Evolutionary conservation across 306 rosid genomes (phyloP), one percentile per base, ranked within the genome.

Genomic region (Prosopis cineraria): DNA sequence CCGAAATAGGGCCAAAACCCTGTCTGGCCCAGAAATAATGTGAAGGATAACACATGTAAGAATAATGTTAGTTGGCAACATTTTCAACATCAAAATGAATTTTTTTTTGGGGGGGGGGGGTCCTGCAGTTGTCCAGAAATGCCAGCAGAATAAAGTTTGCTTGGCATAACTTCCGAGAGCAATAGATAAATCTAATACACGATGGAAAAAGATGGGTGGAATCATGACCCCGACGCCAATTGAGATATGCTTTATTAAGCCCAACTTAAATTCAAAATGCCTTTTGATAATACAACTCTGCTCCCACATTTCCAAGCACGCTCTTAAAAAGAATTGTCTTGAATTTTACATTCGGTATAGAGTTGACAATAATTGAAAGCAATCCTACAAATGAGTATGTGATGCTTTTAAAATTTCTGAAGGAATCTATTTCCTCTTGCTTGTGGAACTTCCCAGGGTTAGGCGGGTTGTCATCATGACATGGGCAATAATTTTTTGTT

Each of bases 51-150:
- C 48, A 74, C 45, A 74, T 12, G 41, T 59, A 78, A 16, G 14
- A 70, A 80, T 75, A 75, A 81, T 58, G 65, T 52, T 73, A 60
- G 52, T 4, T 52, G 25, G 37, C 6, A 39, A 47, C 64, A 50
- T 13, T 20, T 34, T 75, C n/a, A 73, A 68, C 39, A 83, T 88
- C 88, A 81, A 90, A 81, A 79, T 85, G 76, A 83, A 79, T 72
- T 58, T 43, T 81, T 12, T 41, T 41, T 10, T 41, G 47, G 16
- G 47, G 33, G 43, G 43, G 9, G 16, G 79, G 50, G 84, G 84
- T 20, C 74, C 82, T 71, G 39, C 41, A 50, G 14, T 30, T 78
- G 85, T 77, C 78, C 48, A 52, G 41, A 80, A 80, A 43, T 78
- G 85, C 36, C 68, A 73, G 85, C 36, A 82, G 78, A 82, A 85